Conservation (phyloP, 208 protist species). For the Vickermania spadyakhi region DNA sequence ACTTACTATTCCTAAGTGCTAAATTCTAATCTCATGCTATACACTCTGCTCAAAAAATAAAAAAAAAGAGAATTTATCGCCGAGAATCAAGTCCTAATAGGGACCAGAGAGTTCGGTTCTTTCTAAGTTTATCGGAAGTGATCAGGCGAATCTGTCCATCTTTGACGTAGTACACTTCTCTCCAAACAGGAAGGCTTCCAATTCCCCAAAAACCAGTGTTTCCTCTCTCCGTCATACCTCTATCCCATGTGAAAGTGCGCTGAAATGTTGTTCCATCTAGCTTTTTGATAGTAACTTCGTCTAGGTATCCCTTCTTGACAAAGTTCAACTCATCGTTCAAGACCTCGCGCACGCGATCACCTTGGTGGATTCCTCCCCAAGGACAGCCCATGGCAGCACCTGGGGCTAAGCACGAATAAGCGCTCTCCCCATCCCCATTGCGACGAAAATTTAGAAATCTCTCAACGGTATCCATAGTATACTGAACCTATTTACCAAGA, state of each 20-base stretch:
- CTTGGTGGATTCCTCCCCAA: constrained; percentile 83
- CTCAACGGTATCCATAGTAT: constrained; percentile 68
- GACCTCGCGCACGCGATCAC: constrained; percentile 47
- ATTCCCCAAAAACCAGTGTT: constrained; percentile 43
- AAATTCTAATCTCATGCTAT: too few species aligned
- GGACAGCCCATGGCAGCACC: constrained; percentile 75
- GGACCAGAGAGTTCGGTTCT: constrained; percentile 31
- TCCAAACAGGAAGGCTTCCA: constrained; percentile 48
- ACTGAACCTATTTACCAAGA: too few species aligned
- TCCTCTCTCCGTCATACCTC: constrained; percentile 74
- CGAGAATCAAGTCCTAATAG: constrained; percentile 14
- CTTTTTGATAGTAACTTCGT: constrained; percentile 67
- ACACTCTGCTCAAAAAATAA: too few species aligned
- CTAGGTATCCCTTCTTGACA: constrained; percentile 67
- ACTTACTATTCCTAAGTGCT: too few species aligned
- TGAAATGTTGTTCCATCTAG: constrained; percentile 82
- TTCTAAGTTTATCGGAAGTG: constrained; percentile 55
- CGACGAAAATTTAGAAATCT: constrained; percentile 67
- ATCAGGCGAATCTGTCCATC: constrained; percentile 69
- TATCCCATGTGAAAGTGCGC: constrained; percentile 77
- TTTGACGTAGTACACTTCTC: constrained; percentile 81
- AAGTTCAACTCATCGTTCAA: constrained; percentile 64
- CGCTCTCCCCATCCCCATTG: constrained; percentile 64
- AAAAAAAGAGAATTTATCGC: background rate
- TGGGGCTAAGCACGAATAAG: constrained; percentile 62